Percentiles rank a stretch among this genome's conserved stretches.
phyloP scores from a whole-genome alignment of 2,329 filamentous ascomycete genomes.

The Dryadomyces quercus-mongolicae region DNA sequence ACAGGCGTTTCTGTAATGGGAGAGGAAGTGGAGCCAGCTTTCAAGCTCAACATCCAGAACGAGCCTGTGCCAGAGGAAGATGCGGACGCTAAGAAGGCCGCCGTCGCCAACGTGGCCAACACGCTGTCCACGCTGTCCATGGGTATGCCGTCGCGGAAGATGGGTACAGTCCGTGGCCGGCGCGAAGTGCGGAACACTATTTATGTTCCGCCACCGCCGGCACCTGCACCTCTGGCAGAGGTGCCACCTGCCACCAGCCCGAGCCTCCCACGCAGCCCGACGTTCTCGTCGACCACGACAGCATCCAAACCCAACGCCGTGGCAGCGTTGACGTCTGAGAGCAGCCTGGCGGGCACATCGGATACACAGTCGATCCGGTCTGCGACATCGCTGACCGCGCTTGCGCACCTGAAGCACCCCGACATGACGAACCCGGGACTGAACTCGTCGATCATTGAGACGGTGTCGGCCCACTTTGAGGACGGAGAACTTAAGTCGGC shows the following conservation, averaged over 20 bases:
- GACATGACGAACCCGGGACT: conserved; percentile 71
- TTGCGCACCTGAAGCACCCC: conserved; percentile 63
- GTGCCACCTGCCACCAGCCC: background rate
- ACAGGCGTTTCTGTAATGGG: conserved; percentile 19
- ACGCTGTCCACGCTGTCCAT: conserved; percentile 41
- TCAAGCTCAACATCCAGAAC: conserved; percentile 71
- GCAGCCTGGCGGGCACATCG: conserved; percentile 46
- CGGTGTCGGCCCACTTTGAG: conserved; percentile 75
- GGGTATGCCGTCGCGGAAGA: conserved; percentile 53
- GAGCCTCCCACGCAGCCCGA: conserved; percentile 17
- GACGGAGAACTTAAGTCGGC: conserved; percentile 58
- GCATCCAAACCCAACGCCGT: conserved; percentile 33
- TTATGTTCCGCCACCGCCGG: conserved; percentile 45
- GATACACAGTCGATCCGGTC: conserved; percentile 91
- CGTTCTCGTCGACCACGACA: conserved; percentile 14
- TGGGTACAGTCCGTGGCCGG: conserved; percentile 72
- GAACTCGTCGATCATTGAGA: conserved; percentile 83
- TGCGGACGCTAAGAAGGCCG: conserved; percentile 59
- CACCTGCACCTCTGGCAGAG: no score
- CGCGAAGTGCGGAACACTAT: conserved; percentile 88
- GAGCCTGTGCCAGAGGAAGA: conserved; percentile 70
- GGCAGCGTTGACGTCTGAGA: conserved; percentile 49
- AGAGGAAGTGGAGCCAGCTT: conserved; percentile 52
- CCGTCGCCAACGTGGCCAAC: conserved; percentile 63
- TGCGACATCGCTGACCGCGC: conserved; percentile 62